A percentile compares a stretch with the other conserved stretches of the same genome.
Conservation (phyloP, 139 green algal species). For the Chlamydomonas sphaeroides region DNA sequence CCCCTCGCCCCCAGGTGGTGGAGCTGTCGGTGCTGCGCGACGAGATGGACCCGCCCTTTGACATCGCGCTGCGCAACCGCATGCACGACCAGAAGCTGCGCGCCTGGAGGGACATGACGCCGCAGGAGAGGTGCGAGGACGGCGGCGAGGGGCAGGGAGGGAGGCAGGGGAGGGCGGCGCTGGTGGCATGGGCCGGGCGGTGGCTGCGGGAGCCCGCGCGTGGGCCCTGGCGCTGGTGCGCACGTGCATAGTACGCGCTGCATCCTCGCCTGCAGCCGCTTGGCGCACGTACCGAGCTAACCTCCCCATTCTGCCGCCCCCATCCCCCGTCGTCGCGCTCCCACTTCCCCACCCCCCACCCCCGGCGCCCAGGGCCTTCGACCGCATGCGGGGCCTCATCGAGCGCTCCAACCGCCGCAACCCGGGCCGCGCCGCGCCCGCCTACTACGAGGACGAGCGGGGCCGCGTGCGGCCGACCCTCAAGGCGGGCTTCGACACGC, state of each 20-base stretch:
- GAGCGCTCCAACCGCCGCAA: constrained; percentile 27
- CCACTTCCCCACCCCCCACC: not conserved
- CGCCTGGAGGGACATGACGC: constrained; percentile 48
- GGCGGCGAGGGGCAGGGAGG: too few relatives aligned
- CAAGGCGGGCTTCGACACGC: too few relatives aligned
- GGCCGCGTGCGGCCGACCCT: constrained; percentile 31
- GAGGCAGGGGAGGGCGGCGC: too few relatives aligned
- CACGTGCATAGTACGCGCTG: too few relatives aligned
- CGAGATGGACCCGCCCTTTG: constrained; percentile 54
- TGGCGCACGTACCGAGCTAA: too few relatives aligned
- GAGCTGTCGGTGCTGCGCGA: constrained; percentile 40
- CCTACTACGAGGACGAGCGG: constrained; percentile 33
- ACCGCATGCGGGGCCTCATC: constrained; percentile 52
- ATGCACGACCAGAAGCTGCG: constrained; percentile 66
- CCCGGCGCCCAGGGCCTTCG: constrained; percentile 39
- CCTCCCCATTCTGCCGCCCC: not conserved
- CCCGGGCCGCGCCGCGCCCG: constrained; percentile 10
- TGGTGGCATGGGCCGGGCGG: too few relatives aligned
- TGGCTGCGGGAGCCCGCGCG: too few relatives aligned
- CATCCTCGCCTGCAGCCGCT: too few relatives aligned
- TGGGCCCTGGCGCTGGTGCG: too few relatives aligned
- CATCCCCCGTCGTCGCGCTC: not conserved
- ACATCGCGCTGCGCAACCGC: constrained; percentile 40
- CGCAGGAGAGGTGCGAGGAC: constrained; percentile 53
- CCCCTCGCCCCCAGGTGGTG: constrained; percentile 16